These are phyloP conservation scores for Vinca minor DNA, from an alignment of 257 asterid genomes.

Conservation along the genomic window DNA sequence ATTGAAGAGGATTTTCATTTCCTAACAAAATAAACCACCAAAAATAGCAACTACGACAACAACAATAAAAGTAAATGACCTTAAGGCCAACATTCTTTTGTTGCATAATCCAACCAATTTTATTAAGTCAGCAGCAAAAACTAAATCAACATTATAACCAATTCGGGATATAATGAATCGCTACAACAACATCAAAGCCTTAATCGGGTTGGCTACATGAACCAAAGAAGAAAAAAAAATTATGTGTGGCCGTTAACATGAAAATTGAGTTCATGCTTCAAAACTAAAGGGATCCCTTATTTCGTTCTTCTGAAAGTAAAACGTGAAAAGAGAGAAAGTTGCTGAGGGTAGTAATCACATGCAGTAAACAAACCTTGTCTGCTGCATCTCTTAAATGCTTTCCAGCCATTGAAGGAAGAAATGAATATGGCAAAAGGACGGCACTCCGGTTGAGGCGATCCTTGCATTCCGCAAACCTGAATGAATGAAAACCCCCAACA, in stretches of 20 bases:
- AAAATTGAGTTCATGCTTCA: background rate
- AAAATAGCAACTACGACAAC: too few relatives aligned
- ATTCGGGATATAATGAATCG: background rate
- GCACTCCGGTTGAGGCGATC: slow-evolving; percentile 72
- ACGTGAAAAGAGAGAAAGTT: background rate
- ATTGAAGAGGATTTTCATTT: too few relatives aligned
- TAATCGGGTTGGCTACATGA: too few relatives aligned
- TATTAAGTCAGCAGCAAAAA: background rate
- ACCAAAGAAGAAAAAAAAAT: too few relatives aligned
- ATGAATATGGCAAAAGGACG: slow-evolving; percentile 63
- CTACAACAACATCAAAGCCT: too few relatives aligned
- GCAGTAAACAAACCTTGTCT: slow-evolving; percentile 45
- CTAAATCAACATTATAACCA: background rate
- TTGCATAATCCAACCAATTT: background rate
- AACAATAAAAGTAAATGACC: too few relatives aligned
- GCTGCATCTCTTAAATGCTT: slow-evolving; percentile 69
- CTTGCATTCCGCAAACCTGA: slow-evolving; percentile 99
- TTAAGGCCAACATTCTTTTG: too few relatives aligned
- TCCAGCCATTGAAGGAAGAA: slow-evolving; percentile 90
- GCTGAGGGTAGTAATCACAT: background rate
- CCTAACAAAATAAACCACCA: too few relatives aligned
- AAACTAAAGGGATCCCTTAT: background rate
- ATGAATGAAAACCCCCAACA: slow-evolving; percentile 47
- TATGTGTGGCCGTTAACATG: too few relatives aligned
- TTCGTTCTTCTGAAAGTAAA: background rate